Percentiles rank a stretch among this genome's conserved stretches.
phyloP scores from a whole-genome alignment of 2,329 filamentous ascomycete species.

The Penicillium sp. region DNA sequence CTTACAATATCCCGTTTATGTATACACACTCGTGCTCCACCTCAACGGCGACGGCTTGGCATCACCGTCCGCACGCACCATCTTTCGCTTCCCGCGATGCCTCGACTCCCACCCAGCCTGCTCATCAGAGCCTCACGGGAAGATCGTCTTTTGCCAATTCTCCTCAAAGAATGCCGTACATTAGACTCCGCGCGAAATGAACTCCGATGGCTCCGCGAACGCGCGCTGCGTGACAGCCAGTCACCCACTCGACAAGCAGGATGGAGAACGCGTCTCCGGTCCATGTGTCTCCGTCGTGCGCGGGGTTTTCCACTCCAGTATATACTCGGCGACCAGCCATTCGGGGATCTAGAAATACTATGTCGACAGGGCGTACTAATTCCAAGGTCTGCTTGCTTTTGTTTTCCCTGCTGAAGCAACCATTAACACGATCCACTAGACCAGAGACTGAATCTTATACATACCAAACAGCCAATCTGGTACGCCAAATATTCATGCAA shows the following conservation, averaged over 20 bases:
- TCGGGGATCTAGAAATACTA: slow-evolving; percentile 72
- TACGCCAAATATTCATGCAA: slow-evolving; percentile 26
- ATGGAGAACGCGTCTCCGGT: slow-evolving; percentile 31
- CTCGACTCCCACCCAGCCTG: slow-evolving; percentile 37
- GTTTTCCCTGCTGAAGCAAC: no score
- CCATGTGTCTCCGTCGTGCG: slow-evolving; percentile 42
- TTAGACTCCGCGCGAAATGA: slow-evolving; percentile 43
- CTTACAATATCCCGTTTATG: no score
- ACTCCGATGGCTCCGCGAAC: slow-evolving; percentile 44
- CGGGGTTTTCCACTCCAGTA: slow-evolving; percentile 81
- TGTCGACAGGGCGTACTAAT: slow-evolving; percentile 78
- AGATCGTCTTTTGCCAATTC: slow-evolving; percentile 36
- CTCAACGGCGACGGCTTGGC: slow-evolving; percentile 1
- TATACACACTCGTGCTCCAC: no score
- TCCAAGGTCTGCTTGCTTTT: slow-evolving; percentile 58
- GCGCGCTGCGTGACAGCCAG: slow-evolving; percentile 23
- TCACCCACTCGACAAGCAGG: slow-evolving; percentile 5
- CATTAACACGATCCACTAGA: slow-evolving; percentile 36
- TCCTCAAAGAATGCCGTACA: slow-evolving; percentile 43
- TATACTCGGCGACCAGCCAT: slow-evolving; percentile 79
- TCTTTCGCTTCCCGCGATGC: slow-evolving; percentile 34
- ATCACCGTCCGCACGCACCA: neutral
- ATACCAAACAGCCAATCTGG: slow-evolving; percentile 48
- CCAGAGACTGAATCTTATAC: slow-evolving; percentile 68
- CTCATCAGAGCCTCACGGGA: slow-evolving; percentile 34